Evolutionary conservation across 192 early-diverging fungal species (phyloP).

Genomic region (Fimicolochytrium jonesii): DNA sequence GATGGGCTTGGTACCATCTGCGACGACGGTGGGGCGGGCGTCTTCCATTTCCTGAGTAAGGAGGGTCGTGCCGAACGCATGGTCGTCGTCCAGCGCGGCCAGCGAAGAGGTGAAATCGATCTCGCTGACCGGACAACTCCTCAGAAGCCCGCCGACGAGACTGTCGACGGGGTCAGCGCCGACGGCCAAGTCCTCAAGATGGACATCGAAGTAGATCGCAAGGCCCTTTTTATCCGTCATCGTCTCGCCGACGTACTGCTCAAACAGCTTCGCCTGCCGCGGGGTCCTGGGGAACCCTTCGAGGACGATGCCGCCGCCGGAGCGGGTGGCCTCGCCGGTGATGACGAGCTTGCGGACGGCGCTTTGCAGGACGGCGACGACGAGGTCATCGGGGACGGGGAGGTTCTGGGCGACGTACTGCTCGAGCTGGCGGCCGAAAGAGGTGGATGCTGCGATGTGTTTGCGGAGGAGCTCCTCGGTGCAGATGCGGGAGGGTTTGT

Average conservation of each 20-base stretch:
- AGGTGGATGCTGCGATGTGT: slow-evolving; percentile 68
- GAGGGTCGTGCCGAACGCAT: too few relatives aligned
- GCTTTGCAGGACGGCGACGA: slow-evolving; percentile 29
- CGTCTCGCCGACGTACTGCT: neutral
- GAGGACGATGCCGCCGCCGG: slow-evolving; percentile 49
- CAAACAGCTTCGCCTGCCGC: slow-evolving; percentile 52
- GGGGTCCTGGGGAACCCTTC: slow-evolving; percentile 64
- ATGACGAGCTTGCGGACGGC: slow-evolving; percentile 20
- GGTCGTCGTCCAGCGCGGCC: too few relatives aligned
- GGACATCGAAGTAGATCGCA: slow-evolving; percentile 13
- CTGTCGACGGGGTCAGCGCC: too few relatives aligned
- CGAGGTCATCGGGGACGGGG: slow-evolving; percentile 65
- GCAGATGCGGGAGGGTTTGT: slow-evolving; percentile 89
- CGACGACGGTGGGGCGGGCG: too few relatives aligned
- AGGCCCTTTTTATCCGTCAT: too few relatives aligned
- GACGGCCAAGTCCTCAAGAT: too few relatives aligned
- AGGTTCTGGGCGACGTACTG: slow-evolving; percentile 72
- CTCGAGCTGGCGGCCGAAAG: slow-evolving; percentile 75
- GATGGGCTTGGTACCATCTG: too few relatives aligned
- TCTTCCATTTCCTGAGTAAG: too few relatives aligned
- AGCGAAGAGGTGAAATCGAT: too few relatives aligned
- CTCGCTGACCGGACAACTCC: too few relatives aligned
- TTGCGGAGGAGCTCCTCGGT: slow-evolving; percentile 90
- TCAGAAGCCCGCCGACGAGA: too few relatives aligned
- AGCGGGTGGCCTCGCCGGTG: neutral